Evolutionary conservation across 2,329 filamentous ascomycete genomes (phyloP).

Genomic region (Diplocarpon rosae): DNA sequence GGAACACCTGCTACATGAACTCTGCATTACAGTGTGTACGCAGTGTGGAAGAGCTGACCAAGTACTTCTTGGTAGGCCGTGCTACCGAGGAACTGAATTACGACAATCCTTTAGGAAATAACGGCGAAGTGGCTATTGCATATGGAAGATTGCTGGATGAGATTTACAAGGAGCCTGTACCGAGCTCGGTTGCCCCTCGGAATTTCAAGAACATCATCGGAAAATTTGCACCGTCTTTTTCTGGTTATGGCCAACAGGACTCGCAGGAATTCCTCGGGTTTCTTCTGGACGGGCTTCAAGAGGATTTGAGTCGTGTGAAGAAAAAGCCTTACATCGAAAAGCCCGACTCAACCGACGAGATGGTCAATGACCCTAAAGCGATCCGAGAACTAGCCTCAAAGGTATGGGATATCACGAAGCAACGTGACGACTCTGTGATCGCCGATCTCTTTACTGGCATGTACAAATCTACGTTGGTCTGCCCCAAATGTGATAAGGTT

Average conservation of each 20-base stretch:
- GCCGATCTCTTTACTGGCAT: slow-evolving; percentile 94
- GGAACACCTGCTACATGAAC: slow-evolving; percentile 99
- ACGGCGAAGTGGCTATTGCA: slow-evolving; percentile 74
- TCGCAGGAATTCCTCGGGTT: slow-evolving; percentile 96
- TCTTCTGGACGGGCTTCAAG: slow-evolving; percentile 84
- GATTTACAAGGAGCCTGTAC: slow-evolving; percentile 61
- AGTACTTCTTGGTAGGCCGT: slow-evolving; percentile 72
- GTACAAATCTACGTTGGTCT: slow-evolving; percentile 96
- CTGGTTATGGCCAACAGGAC: slow-evolving; percentile 91
- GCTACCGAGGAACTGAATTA: slow-evolving; percentile 75
- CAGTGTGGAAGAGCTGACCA: slow-evolving; percentile 83
- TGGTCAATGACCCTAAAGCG: slow-evolving; percentile 70
- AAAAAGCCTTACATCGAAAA: slow-evolving; percentile 98
- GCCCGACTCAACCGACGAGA: slow-evolving; percentile 93
- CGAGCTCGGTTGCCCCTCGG: slow-evolving; percentile 62
- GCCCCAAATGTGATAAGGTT: slow-evolving; percentile 82
- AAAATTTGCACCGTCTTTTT: slow-evolving; percentile 72
- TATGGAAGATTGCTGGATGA: slow-evolving; percentile 68
- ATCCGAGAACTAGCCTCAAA: slow-evolving; percentile 77
- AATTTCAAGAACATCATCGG: slow-evolving; percentile 78
- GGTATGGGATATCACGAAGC: slow-evolving; percentile 85
- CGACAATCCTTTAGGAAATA: slow-evolving; percentile 74
- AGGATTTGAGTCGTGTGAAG: slow-evolving; percentile 85
- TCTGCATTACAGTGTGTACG: slow-evolving; percentile 90
- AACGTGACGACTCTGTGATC: slow-evolving; percentile 87